Evolutionary conservation across 768 basidiomycete species (phyloP).

Genomic region (Stropharia rugosoannulata): DNA sequence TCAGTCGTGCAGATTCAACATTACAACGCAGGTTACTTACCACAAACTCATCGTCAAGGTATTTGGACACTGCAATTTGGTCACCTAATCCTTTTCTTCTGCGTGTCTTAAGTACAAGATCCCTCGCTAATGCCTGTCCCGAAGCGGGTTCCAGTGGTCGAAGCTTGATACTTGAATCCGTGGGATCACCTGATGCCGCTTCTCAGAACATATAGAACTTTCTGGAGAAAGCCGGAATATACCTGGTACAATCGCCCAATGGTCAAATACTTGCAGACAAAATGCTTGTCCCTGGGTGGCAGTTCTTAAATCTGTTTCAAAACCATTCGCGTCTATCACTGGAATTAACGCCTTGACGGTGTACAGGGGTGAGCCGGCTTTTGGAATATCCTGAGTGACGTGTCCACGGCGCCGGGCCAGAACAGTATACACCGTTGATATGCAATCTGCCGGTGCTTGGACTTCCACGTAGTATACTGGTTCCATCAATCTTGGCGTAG

Average conservation of each 20-base stretch:
- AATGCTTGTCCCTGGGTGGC: constrained; percentile 99
- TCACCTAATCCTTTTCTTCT: constrained; percentile 96
- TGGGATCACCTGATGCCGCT: constrained; percentile 78
- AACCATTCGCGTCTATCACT: constrained; percentile 97
- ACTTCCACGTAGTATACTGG: constrained; percentile 99
- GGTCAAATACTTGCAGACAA: constrained; percentile 95
- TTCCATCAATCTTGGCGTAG: constrained; percentile 93
- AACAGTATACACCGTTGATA: constrained; percentile 97
- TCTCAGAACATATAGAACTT: constrained; percentile 16
- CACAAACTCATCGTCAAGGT: constrained; percentile 96
- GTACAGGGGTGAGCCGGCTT: constrained; percentile 96
- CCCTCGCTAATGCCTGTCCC: constrained; percentile 91
- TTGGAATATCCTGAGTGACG: constrained; percentile 97
- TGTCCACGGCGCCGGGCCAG: constrained; percentile 99
- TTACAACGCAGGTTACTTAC: constrained; percentile 40
- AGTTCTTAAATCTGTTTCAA: constrained; percentile 96
- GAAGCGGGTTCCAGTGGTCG: constrained; percentile 96
- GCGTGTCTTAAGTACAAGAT: constrained; percentile 94
- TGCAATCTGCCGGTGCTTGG: constrained; percentile 98
- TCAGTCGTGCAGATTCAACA: constrained; percentile 1
- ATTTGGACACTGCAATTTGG: constrained; percentile 96
- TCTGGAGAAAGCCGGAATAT: constrained; percentile 31
- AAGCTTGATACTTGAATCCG: constrained; percentile 95
- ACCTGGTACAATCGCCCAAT: constrained; percentile 99
- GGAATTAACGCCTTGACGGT: constrained; percentile 98